Percentiles rank a stretch among this genome's conserved stretches.
These are phyloP conservation scores for Neopestalotiopsis sp. DNA, from an alignment of 2,329 filamentous ascomycete species.

Conservation along the genomic window DNA sequence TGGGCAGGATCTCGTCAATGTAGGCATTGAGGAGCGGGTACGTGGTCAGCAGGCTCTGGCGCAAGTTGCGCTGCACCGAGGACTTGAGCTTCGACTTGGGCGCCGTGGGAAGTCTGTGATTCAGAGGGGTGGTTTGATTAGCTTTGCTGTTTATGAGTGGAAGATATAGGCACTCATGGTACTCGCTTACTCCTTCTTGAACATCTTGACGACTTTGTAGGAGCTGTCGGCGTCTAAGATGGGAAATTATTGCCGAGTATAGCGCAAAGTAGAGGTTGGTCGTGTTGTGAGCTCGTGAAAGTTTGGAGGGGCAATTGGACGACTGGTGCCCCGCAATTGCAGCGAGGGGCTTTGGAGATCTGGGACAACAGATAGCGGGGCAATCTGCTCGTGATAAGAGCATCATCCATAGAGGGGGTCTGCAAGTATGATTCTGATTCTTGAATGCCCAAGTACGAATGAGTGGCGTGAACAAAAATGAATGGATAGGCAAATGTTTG, in stretches of 20 bases:
- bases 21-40: constrained; percentile 86
- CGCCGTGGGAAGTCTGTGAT: constrained; percentile 69
- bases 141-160: constrained; percentile 17
- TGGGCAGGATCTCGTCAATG: constrained; percentile 94
- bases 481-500: background rate
- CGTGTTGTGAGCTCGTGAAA: constrained; percentile 31
- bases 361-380: constrained; percentile 9
- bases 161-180: background rate
- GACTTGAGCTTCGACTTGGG: constrained; percentile 98
- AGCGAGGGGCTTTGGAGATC: constrained; percentile 16
- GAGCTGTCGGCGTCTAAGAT: background rate
- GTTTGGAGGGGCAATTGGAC: constrained; percentile 37
- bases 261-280: constrained; percentile 11
- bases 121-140: constrained; percentile 25
- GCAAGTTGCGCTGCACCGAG: constrained; percentile 86
- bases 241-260: background rate
- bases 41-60: constrained; percentile 79
- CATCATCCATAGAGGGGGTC: background rate
- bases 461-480: background rate
- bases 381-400: background rate
- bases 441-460: too few relatives aligned
- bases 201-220: constrained; percentile 65
- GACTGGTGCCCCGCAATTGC: constrained; percentile 27
- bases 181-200: constrained; percentile 83
- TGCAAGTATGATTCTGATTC: background rate